Percentiles rank a stretch among this genome's conserved stretches.
Evolutionary conservation across 2,329 filamentous ascomycete species (phyloP).

Genomic region (Colletotrichum sp.): DNA sequence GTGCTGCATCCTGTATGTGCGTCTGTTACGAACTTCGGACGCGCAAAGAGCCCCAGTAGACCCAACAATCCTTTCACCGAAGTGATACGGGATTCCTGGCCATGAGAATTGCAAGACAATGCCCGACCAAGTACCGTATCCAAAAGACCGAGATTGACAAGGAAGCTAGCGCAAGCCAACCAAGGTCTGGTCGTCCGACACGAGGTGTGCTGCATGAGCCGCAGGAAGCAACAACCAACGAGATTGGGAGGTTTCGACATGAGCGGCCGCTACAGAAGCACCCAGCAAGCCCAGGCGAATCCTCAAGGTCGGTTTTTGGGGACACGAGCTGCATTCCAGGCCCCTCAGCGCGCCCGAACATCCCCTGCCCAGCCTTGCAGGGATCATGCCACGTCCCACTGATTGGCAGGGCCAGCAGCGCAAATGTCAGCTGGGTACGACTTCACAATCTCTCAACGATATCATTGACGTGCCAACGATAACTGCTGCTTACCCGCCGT

Average conservation of each 20-base stretch:
- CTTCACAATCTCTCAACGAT: neutral
- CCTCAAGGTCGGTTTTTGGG: neutral
- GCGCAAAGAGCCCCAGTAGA: neutral
- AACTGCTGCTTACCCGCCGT: neutral
- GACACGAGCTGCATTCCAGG: neutral
- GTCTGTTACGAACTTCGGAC: neutral
- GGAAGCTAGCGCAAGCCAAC: neutral
- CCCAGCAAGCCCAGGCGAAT: neutral
- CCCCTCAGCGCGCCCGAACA: neutral
- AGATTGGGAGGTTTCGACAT: neutral
- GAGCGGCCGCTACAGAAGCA: neutral
- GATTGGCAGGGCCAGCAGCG: neutral
- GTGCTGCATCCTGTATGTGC: neutral
- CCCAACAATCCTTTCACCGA: neutral
- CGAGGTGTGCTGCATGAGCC: conserved; percentile 1
- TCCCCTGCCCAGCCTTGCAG: neutral
- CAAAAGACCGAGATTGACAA: neutral
- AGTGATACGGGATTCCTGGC: neutral
- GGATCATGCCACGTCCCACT: neutral
- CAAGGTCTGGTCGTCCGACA: neutral
- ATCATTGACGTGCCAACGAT: neutral
- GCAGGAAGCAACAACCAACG: neutral
- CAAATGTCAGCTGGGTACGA: neutral
- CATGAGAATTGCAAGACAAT: neutral
- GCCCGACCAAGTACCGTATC: neutral